A percentile compares a stretch with the other conserved stretches of the same genome.
These are phyloP conservation scores for Calendula officinalis DNA, from an alignment of 129 eudicot species.

Conservation along the genomic window DNA sequence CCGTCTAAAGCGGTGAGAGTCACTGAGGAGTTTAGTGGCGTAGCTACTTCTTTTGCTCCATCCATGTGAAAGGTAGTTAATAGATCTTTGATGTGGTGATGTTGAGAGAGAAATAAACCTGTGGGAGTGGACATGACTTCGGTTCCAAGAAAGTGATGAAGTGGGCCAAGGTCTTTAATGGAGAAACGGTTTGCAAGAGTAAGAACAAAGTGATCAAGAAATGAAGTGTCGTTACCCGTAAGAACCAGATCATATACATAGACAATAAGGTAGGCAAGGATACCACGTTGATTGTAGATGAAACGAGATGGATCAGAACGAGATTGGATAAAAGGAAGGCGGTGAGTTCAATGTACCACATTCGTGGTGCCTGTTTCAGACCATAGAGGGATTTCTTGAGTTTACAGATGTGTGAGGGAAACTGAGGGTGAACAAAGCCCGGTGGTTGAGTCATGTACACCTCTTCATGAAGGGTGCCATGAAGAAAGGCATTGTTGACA, in stretches of 20 bases:
- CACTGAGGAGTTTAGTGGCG: neutral
- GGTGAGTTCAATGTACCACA: neutral
- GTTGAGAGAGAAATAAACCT: conserved; percentile 4
- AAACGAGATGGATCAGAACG: neutral
- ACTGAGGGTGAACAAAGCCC: neutral
- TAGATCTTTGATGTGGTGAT: neutral
- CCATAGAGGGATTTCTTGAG: neutral
- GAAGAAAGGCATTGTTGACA: too few relatives aligned
- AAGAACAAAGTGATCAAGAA: neutral
- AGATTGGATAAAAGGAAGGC: neutral
- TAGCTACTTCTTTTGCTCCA: conserved; percentile 7
- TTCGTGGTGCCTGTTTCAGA: neutral
- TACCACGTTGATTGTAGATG: neutral
- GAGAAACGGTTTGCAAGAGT: too few relatives aligned
- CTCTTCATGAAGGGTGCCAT: too few relatives aligned
- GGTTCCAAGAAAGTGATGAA: neutral
- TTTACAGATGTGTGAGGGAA: neutral
- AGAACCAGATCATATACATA: neutral
- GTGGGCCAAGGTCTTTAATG: neutral
- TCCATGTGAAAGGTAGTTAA: neutral
- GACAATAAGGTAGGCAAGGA: neutral
- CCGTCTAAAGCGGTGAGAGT: too few relatives aligned
- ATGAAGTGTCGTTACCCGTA: neutral
- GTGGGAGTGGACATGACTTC: neutral
- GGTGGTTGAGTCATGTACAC: neutral